A percentile compares a stretch with the other conserved stretches of the same genome.
Evolutionary conservation across 768 basidiomycete genomes (phyloP).

Genomic region (Leccinum boreale): DNA sequence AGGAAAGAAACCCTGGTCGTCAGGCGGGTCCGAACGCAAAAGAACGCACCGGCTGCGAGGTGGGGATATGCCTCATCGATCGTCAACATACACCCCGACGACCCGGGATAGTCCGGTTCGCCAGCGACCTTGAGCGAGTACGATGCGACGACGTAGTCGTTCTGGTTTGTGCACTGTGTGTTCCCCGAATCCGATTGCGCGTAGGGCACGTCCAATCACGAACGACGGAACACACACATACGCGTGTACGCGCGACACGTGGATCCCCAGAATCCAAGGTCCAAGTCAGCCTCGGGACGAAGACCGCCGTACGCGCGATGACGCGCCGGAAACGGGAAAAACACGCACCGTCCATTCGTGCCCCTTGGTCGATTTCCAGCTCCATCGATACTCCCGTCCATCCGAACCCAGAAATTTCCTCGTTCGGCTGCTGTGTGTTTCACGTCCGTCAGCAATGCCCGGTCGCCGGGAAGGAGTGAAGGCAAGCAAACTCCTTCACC

Average conservation of each 20-base stretch:
- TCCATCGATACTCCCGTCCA: slow-evolving; percentile 61
- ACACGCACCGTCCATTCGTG: slow-evolving; percentile 65
- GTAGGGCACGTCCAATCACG: not conserved
- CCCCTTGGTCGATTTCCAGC: slow-evolving; percentile 41
- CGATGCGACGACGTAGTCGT: slow-evolving; percentile 52
- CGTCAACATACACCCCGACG: slow-evolving; percentile 61
- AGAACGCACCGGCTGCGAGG: slow-evolving; percentile 50
- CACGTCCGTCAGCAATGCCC: not conserved
- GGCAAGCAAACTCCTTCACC: not conserved
- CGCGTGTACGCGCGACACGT: not conserved
- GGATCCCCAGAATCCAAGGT: not conserved
- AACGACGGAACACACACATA: not conserved
- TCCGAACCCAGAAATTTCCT: slow-evolving; percentile 60
- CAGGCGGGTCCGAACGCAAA: not conserved
- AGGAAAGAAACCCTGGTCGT: slow-evolving; percentile 2
- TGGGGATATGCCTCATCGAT: slow-evolving; percentile 59
- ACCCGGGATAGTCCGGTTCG: slow-evolving; percentile 50
- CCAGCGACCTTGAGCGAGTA: slow-evolving; percentile 55
- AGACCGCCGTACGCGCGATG: not conserved
- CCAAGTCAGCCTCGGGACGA: not conserved
- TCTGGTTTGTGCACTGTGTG: slow-evolving; percentile 52
- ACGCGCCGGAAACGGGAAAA: not conserved
- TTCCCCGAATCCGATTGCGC: not conserved
- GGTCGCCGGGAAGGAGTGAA: not conserved
- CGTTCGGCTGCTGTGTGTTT: slow-evolving; percentile 36